Base-by-base conservation (phyloP, 73 alveolate species). In the Blepharisma japonicum region DNA sequence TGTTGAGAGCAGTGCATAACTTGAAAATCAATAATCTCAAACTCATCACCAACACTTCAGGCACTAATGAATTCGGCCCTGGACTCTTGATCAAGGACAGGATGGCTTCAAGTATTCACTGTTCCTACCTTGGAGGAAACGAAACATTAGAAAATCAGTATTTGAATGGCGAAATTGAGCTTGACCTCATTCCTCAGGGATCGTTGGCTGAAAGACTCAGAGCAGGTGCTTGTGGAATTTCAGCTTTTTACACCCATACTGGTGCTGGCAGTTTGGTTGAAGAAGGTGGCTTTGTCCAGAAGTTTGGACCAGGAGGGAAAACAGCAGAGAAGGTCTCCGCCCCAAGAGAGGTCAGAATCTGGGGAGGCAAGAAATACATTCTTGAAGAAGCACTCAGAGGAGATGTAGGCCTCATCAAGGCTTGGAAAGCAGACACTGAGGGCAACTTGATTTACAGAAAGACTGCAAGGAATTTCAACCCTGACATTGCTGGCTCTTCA, bases 171-270 rank as follows among this genome's bases (percentile, higher is more conserved):
- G 85, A 77, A 38, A 70, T 95, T 27, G 99, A 95, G 70, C 87
- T 95, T 45, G 97, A 95, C 45, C 74, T 95, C 51, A 85, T 89
- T 6, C 99, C 99, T 3, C 92, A 94, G 83, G 99, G 97, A 6
- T 80, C 91, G 0, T 79, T 89, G 46, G 96, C 97, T 67, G 98
- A 89, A 68, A 92, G 87, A 84, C 55, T 92, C 45, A 87, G 98
- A 81, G 86, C 95, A 81, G 98, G 97, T 6, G 99, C 98, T 50
- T 96, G 96, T 6, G 99, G 99, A 56, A 91, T 95, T 68, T 97
- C 98, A 6, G 96, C 97, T 47, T 93, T 93, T 84, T 95, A 82
- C 83, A 91, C 98, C 2, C 92, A 92, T n/a, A 93, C 99, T 21
- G 99, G 97, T 9, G 74, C 42, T 8, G 97, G 90, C 71, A 88